Evolutionary conservation across 2,329 filamentous ascomycete genomes (phyloP), one percentile per base, ranked within the genome.

Genomic region (Exophiala aquamarina): DNA sequence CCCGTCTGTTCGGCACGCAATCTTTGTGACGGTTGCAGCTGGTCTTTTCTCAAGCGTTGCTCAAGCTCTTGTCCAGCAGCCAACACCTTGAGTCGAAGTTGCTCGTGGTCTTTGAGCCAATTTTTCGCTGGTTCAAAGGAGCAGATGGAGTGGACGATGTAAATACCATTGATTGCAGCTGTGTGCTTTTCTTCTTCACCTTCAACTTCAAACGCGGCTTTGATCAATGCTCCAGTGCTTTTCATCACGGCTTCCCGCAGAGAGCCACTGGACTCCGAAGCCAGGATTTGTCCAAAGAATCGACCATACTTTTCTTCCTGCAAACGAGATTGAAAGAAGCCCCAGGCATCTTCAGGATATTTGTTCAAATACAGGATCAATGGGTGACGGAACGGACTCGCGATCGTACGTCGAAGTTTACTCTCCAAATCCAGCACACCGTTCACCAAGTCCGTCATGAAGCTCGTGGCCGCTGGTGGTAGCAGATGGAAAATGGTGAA

Each of bases 401-500:
- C 85, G 38, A 91, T 86, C 1, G 93, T 98, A 50, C 93, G 77
- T 23, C 93, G 82, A 31, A 98, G 74, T 55, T 86, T 87, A 43
- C 86, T 81, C 66, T 99, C 93, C 0, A 99, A 76, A 33, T 90
- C 86, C 46, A 98, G 75, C n/a, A 95, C 89, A 41, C 87, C 88
- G 57, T 95, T 87, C 39, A 97, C 89, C 34, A 98, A 79, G 21
- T 87, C 82, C 51, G 91, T 89, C 67, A 97, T 90, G 66, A 98
- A 98, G 13, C 85, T 83, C 50, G 91, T 88, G 2, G 94, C 94
- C 8, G 89, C 89, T 0, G 89, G 79, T 0, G 94, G 93, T 3
- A 99, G 76, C n/a, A 98, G 78, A 64, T 97, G 91, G 66, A 98
- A 98, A 47, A 98, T 92, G 63, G 95, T 93, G 66, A 98, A 86